Evolutionary conservation across 1,284 basidiomycete species (phyloP), one percentile per base, ranked within the genome.

Genomic region (Boletus semigastroideus): DNA sequence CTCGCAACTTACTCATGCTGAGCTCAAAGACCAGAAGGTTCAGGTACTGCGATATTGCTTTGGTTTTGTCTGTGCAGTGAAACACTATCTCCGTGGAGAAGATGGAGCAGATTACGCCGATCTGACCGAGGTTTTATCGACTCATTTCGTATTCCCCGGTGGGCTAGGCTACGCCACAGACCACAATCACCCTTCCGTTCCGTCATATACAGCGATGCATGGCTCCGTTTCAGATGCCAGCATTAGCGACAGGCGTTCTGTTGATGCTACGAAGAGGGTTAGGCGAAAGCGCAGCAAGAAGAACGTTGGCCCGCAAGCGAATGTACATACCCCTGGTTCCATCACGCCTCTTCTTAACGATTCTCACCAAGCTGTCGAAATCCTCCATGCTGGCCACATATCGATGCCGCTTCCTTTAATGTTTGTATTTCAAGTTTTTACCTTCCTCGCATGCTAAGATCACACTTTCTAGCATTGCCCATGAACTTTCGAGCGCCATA

Each of bases 1-100:
- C 9, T 69, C 76, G 0, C 67, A 72, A 16, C 59, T 86, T 36
- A 84, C 82, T 2, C 65, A 77, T 2, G 60, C 67, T 3, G 79
- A 88, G 46, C 78, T 95, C 25, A 83, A 78, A 13, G 76, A 77
- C 49, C 77, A 81, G 60, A 96, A 96, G 73, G 78, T 82, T 13
- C 80, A 90, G 56, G 74, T 80, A 19, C 68, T 96, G 43, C 83
- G 82, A 52, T 78, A 92, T 34, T 78, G 83, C 30, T 72, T 90
- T 19, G 79, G 82, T 6, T 93, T 86, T 62, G 81, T 80, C 13
- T 84, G 76, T 63, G 79, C 90, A 11, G 78, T 82, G 19, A 92
- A 92, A 67, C 89, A 85, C 64, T 90, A 92, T 63, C 75, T 92
- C 46, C 82, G 90, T 31, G 86, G 81, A 46, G 86, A 90, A 60